Base-by-base conservation (phyloP, 768 basidiomycete species). In the Leucocoprinus sp. region DNA sequence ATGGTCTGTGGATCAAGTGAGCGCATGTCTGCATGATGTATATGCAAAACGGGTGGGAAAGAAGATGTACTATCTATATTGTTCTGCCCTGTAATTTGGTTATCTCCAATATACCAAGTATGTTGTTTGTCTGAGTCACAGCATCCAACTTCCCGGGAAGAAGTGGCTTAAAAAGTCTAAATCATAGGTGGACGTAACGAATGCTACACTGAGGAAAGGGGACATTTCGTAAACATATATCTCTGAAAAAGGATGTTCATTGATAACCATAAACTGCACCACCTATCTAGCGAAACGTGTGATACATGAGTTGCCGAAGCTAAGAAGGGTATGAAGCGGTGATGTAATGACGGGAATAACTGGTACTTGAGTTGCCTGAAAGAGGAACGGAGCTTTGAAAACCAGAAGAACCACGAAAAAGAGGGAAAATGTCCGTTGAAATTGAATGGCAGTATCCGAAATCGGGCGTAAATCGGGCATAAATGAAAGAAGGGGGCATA, bases 1-100 rank as follows among this genome's bases (percentile, higher is more conserved):
- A 57, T 84, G 38, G 64, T 72, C 3, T 83, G 82, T 52, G 55
- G 50, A 29, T 59, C 60, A 3, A 48, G 42, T 26, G 42, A 54
- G 52, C 40, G 39, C 28, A 27, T 15, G 8, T 47, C 24, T 35
- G 11, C 19, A 8, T 39, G 9, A 21, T 28, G 24, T 11, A 12
- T 29, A 21, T 14, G 5, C 17, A n/a, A 36, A 17, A 4, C n/a
- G 11, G 9, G 14, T 26, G 22, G 34, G n/a, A 33, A 27, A 3
- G 17, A 12, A 17, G 22, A 26, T 21, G 8, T 45, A 28, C 17
- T 18, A 27, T 28, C n/a, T 40, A 27, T 47, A 21, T 35, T 41
- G 23, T 35, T 36, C 7, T 41, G 12, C 8, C 31, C 21, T 47
- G n/a, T n/a, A n/a, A n/a, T n/a, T n/a, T n/a, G n/a, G n/a, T n/a